Conservation (phyloP, 345 rosid genomes). For the Linum trigynum region DNA sequence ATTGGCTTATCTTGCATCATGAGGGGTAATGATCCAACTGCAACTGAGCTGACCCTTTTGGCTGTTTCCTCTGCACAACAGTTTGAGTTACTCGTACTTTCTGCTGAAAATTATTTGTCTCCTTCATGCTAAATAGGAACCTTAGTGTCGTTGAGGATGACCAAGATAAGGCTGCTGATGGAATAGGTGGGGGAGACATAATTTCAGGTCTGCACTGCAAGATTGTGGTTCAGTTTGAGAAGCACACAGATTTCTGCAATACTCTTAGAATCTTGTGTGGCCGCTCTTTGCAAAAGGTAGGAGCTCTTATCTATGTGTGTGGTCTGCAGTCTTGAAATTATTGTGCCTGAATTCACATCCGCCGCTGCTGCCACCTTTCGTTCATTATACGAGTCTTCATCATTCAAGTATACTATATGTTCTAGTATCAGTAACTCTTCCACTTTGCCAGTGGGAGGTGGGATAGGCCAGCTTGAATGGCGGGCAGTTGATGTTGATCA, state of each 20-base stretch:
- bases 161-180: conserved; percentile 33
- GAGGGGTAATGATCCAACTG: too few relatives aligned
- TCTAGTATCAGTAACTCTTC: not conserved
- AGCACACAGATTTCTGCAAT: conserved; percentile 52
- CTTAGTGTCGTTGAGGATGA: conserved; percentile 79
- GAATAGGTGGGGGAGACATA: conserved; percentile 21
- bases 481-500: too few relatives aligned
- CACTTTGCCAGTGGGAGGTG: not conserved
- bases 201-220: conserved; percentile 85
- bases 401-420: too few relatives aligned
- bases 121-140: conserved; percentile 46
- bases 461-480: too few relatives aligned
- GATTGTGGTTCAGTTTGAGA: conserved; percentile 85
- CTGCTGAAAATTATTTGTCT: not conserved
- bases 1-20: too few relatives aligned
- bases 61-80: too few relatives aligned
- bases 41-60: too few relatives aligned
- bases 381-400: too few relatives aligned
- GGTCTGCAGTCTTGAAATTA: too few relatives aligned
- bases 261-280: conserved; percentile 72
- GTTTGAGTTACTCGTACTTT: too few relatives aligned
- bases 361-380: too few relatives aligned
- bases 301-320: not conserved
- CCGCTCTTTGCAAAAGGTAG: conserved; percentile 77
- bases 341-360: too few relatives aligned